A percentile compares a stretch with the other conserved stretches of the same genome.
These are phyloP conservation scores for Diaporthe batatas DNA, from an alignment of 2,329 filamentous ascomycete species.

Conservation along the genomic window DNA sequence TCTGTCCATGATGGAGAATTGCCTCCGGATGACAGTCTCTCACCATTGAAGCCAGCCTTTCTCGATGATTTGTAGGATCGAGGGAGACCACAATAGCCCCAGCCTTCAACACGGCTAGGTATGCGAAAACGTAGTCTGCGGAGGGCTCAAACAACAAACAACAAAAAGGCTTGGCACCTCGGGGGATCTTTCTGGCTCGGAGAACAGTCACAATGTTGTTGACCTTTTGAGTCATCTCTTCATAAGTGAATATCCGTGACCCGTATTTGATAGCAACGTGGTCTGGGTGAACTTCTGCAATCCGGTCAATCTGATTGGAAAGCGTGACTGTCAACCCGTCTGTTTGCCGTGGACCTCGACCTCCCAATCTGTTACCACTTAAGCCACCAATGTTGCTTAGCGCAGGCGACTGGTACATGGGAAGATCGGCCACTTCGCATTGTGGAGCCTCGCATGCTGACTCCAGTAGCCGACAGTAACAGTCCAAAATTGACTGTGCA, in stretches of 20 bases:
- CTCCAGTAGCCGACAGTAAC: neutral
- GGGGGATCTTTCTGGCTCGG: neutral
- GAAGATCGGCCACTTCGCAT: neutral
- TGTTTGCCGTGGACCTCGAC: neutral
- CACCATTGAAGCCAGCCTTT: constrained; percentile 50
- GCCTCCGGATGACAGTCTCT: constrained; percentile 28
- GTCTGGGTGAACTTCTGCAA: neutral
- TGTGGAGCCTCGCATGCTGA: neutral
- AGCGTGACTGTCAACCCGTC: neutral
- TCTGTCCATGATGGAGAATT: neutral
- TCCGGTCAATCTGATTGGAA: neutral
- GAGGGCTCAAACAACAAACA: constrained; percentile 44
- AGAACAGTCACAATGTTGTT: neutral
- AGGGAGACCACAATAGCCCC: constrained; percentile 57
- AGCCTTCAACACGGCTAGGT: constrained; percentile 56
- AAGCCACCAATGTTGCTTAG: neutral
- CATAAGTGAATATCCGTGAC: neutral
- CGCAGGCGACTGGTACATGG: neutral
- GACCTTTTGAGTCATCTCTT: neutral
- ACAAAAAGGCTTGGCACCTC: constrained; percentile 44
- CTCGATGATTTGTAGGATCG: constrained; percentile 50
- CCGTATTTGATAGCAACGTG: neutral
- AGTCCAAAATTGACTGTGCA: neutral
- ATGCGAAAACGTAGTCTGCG: constrained; percentile 51
- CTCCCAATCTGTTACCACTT: neutral